Base-by-base conservation (phyloP, 306 rosid genomes). In the Medicago arabica region DNA sequence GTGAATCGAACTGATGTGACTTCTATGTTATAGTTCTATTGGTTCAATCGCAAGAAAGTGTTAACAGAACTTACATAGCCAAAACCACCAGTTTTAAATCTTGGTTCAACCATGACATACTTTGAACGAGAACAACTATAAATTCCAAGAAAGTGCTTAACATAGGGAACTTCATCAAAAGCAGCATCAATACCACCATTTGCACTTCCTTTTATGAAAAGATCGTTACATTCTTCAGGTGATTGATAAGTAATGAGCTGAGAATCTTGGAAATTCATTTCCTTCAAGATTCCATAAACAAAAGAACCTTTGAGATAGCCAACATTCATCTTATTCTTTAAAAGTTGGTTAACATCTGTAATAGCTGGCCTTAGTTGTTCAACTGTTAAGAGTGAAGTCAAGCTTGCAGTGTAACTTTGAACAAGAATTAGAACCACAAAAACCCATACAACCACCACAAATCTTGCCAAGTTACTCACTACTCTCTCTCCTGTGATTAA, bases 331-430 rank as follows among this genome's bases (percentile, higher is more conserved):
- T 66, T 62, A 2, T 77, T 65, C 47, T 69, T 78, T 7, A 85
- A 5, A 7, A 89, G 85, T 43, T 80, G 63, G 4, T 79, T 67
- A 6, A 89, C 70, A 50, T 87, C 84, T 7, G 89, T 72, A 17
- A 75, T 18, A 3, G 81, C 28, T 2, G 97, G 93, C 4, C 64
- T 78, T 3, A 92, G 82, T 16, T 88, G 90, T 23, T 85, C 85
- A 17, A 88, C 86, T 4, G 93, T 92, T 63, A 89, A 67, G 2
- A 85, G 72, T 3, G 97, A 88, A 1, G 96, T 77, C 19, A 88
- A 82, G 67, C 93, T 92, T 0, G 93, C 88, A 2, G 91, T 89
- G 66, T 86, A 92, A 13, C 97, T 92, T 71, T 92, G 90, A 31
- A 89, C 83, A 15, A 89, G 63, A 76, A 88, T 74, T 16, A 85